Base-by-base conservation (phyloP, 768 basidiomycete genomes). In the Amanita jacksonii region DNA sequence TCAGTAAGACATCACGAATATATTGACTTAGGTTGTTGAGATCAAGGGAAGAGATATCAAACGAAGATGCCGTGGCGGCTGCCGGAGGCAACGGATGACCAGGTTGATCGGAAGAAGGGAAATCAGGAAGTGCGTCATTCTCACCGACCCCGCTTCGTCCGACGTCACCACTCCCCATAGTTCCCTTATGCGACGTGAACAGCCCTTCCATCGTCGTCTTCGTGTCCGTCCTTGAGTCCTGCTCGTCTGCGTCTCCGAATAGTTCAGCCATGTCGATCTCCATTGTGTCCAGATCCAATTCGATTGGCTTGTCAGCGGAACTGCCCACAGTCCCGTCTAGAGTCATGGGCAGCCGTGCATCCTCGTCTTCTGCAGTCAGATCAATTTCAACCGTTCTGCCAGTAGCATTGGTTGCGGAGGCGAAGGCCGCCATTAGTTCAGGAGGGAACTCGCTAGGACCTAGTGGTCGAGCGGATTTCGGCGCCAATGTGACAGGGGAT, bases 401-500 rank as follows among this genome's bases (percentile, higher is more conserved):
- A 45, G 56, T 46, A 28, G 54, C 51, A 35, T 65, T 65, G 16
- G 63, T 47, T 20, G 69, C 60, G 8, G 73, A 60, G n/a, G 70
- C 69, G 46, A 81, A 72, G 2, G 80, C 74, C 3, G 77, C 77
- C 70, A 86, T 77, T 22, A 85, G 60, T 33, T 85, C 81, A 3
- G 78, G 68, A 19, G 76, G 69, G 41, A 79, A 72, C 38, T 80
- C 77, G 43, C 64, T 68, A 3, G 69, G 54, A n/a, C 65, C 70
- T 10, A 70, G 59, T 1, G 80, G 70, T 3, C 81, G 74, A 36
- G 82, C 83, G 4, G 87, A 85, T 54, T 78, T 83, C 1, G 87
- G 87, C 0, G 85, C 87, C 28, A 90, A 72, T 4, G 81, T 85
- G 24, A 89, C 86, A 5, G 87, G 87, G 5, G 85, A 88, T 22